Conservation (phyloP, 148 eudicot species). For the Rheum nobile region DNA sequence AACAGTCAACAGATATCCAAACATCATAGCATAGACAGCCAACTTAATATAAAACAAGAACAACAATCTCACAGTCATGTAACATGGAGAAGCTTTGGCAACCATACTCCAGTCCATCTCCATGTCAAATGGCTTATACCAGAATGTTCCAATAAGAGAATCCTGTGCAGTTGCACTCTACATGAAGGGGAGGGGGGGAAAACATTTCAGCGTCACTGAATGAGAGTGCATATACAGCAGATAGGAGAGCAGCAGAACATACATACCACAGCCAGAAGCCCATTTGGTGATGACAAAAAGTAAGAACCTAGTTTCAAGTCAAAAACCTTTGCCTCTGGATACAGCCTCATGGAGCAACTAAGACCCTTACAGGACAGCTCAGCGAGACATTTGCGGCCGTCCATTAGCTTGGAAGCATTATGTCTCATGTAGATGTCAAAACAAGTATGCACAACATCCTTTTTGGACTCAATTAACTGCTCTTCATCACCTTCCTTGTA, state of each 20-base stretch:
- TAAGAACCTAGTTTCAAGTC: constrained; percentile 92
- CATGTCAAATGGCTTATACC: constrained; percentile 80
- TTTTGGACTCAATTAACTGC: constrained; percentile 29
- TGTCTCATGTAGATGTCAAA: constrained; percentile 92
- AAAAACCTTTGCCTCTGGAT: constrained; percentile 67
- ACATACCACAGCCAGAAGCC: constrained; percentile 82
- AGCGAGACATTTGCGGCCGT: constrained; percentile 52
- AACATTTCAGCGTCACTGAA: background rate
- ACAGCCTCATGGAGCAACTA: constrained; percentile 62
- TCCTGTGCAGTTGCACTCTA: constrained; percentile 83
- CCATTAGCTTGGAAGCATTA: constrained; percentile 81
- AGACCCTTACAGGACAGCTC: constrained; percentile 88
- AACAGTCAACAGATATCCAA: background rate
- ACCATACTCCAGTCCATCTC: constrained; percentile 91
- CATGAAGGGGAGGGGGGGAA: constrained; percentile 8
- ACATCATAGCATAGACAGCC: background rate
- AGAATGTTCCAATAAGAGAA: constrained; percentile 67
- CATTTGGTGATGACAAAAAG: constrained; percentile 73
- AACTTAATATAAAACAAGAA: constrained; percentile 7
- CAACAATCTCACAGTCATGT: constrained; percentile 62
- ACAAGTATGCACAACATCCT: constrained; percentile 48
- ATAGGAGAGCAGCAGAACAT: constrained; percentile 6
- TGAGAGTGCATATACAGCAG: background rate
- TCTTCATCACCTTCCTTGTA: constrained; percentile 75
- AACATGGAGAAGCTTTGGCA: constrained; percentile 96